A percentile compares a stretch with the other conserved stretches of the same genome.
These are phyloP conservation scores for Perkinsus chesapeaki DNA, from an alignment of 169 alveolate species.

Conservation along the genomic window DNA sequence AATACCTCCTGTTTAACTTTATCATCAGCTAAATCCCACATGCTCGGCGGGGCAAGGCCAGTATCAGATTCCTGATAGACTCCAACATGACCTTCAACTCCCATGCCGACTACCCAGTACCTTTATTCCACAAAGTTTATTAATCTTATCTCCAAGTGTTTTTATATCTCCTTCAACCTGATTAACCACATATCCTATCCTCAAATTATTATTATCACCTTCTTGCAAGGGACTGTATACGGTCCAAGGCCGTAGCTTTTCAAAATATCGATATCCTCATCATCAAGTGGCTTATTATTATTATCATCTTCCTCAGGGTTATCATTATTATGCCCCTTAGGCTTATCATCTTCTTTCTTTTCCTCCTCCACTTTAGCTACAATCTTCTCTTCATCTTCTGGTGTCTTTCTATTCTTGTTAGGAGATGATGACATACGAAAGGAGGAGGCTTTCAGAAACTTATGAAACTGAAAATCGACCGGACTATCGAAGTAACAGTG, in stretches of 20 bases:
- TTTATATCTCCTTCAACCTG: constrained; percentile 55
- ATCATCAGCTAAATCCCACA: constrained; percentile 97
- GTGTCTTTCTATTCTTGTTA: not conserved
- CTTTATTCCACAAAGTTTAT: constrained; percentile 50
- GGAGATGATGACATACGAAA: not conserved
- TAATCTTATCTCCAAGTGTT: constrained; percentile 43
- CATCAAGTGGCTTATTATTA: constrained; percentile 35
- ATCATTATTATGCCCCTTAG: not conserved
- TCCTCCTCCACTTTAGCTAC: not conserved
- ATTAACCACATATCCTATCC: constrained; percentile 25
- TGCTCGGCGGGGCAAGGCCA: constrained; percentile 94
- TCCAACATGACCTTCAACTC: not conserved
- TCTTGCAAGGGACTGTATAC: constrained; percentile 27
- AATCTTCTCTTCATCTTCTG: constrained; percentile 6
- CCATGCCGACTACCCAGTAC: not conserved
- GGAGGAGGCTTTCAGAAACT: not conserved
- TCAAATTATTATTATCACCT: not conserved
- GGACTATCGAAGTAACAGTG: not conserved
- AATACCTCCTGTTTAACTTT: constrained; percentile 71
- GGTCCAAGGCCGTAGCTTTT: constrained; percentile 62
- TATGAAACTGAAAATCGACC: constrained; percentile 9
- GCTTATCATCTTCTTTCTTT: constrained; percentile 6
- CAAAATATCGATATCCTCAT: constrained; percentile 37
- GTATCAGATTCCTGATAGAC: constrained; percentile 98
- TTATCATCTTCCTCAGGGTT: constrained; percentile 6